Evolutionary conservation across 2,329 filamentous ascomycete species (phyloP), one percentile per base, ranked within the genome.

Genomic region (Sclerotinia spermophila): DNA sequence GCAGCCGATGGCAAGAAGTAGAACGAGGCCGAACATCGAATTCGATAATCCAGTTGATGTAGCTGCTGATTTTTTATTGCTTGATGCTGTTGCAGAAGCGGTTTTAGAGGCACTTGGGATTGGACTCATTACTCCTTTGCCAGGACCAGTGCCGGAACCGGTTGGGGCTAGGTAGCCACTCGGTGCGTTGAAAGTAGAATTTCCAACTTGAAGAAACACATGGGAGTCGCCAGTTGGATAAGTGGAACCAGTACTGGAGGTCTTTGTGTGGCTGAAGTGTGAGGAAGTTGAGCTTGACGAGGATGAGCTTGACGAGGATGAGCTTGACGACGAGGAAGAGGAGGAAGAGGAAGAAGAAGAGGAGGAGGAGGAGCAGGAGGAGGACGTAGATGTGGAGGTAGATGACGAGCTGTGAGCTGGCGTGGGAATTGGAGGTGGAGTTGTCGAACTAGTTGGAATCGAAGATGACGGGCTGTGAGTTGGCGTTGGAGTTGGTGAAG

Each of bases 401-500:
- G 71, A 48, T 56, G 72, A 13, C n/a, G n/a, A n/a, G n/a, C n/a
- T n/a, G n/a, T n/a, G n/a, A n/a, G n/a, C n/a, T n/a, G n/a, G n/a
- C n/a, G n/a, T n/a, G n/a, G n/a, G n/a, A n/a, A n/a, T n/a, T 17
- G 71, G 75, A 27, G 76, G 68, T 21, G 73, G 71, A 40, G 75
- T 72, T 10, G 74, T 72, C 15, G 76, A 56, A 21, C 69, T 72
- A 27, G 70, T 58, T n/a, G 71, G 67, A 15, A 66, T 42, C 0
- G 73, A 72, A 38, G 75, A 72, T 62, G 75, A 71, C 35, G 75
- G 61, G 7, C 71, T 72, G 24, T 68, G 70, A n/a, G 68, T 73
- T 44, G 81, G 73, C 7, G 78, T 70, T n/a, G 78, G 72, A 1
- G 73, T 71, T 48, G 72, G 71, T 15, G 77, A 74, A 35, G 79